Conservation (phyloP, 352 stramenopile genomes). For the Pythium utonaiense region DNA sequence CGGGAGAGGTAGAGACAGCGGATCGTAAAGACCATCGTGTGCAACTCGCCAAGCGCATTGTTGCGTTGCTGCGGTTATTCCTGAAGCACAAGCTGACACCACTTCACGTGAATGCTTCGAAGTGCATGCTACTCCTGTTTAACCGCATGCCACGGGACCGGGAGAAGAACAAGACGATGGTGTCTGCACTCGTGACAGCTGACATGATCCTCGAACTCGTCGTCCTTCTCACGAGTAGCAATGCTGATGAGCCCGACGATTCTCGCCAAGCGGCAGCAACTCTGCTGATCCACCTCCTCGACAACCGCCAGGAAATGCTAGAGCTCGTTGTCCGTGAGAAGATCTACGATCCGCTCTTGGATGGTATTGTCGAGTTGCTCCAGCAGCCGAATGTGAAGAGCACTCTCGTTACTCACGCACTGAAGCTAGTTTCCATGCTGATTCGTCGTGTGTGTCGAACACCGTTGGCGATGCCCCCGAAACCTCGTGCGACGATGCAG, state of each 20-base stretch:
- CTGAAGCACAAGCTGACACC: constrained; percentile 54
- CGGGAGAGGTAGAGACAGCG: too few species aligned
- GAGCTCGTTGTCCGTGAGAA: constrained; percentile 50
- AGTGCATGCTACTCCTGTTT: constrained; percentile 65
- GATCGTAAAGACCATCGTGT: not conserved
- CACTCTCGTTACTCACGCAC: constrained; percentile 30
- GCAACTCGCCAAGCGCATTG: constrained; percentile 38
- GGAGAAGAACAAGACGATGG: constrained; percentile 17
- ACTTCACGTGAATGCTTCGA: constrained; percentile 62
- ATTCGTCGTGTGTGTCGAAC: constrained; percentile 45
- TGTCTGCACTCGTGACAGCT: constrained; percentile 38
- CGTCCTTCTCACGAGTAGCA: constrained; percentile 40
- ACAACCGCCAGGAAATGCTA: constrained; percentile 48
- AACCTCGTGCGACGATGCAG: constrained; percentile 1
- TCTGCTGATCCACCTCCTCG: constrained; percentile 66
- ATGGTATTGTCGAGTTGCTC: constrained; percentile 27
- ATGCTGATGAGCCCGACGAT: constrained; percentile 58
- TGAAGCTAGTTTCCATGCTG: constrained; percentile 59
- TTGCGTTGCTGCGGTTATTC: constrained; percentile 40
- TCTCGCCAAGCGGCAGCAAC: constrained; percentile 59
- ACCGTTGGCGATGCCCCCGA: not conserved
- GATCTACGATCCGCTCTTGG: constrained; percentile 59
- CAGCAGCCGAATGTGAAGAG: constrained; percentile 26
- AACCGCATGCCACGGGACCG: constrained; percentile 36
- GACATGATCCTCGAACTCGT: constrained; percentile 59